These are phyloP conservation scores for Glaciozyma antarctica DNA, from an alignment of 768 basidiomycete genomes.

Conservation along the genomic window DNA sequence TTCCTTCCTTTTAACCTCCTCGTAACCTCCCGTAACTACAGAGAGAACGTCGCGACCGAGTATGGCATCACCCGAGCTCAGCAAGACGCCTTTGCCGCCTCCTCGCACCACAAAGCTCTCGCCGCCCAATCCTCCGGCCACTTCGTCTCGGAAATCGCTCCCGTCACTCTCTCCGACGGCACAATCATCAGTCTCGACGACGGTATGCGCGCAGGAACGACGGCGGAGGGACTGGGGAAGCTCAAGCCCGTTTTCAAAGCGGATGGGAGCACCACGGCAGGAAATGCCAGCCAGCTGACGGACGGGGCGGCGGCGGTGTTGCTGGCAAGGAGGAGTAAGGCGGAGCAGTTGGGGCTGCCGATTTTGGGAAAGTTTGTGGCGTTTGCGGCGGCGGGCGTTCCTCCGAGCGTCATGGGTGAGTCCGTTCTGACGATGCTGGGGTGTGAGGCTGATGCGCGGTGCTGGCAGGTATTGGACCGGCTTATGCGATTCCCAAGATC, in stretches of 20 bases:
- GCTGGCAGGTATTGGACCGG: slow-evolving; percentile 40
- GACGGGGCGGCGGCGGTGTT: neutral
- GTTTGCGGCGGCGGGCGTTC: neutral
- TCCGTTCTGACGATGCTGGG: too few relatives aligned
- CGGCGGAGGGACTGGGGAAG: slow-evolving; percentile 63
- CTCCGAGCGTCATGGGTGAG: neutral
- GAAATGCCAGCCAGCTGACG: neutral
- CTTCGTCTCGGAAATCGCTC: slow-evolving; percentile 77
- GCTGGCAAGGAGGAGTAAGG: neutral
- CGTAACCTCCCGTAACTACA: too few relatives aligned
- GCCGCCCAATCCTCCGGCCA: slow-evolving; percentile 68
- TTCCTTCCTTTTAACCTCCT: too few relatives aligned
- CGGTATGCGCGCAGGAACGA: slow-evolving; percentile 77
- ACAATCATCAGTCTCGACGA: slow-evolving; percentile 65
- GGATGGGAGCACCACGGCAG: slow-evolving; percentile 42
- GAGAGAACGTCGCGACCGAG: slow-evolving; percentile 63
- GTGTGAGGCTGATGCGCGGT: too few relatives aligned
- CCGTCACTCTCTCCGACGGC: slow-evolving; percentile 49
- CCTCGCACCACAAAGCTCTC: slow-evolving; percentile 74
- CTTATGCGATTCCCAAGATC: neutral
- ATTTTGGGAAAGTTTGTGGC: neutral
- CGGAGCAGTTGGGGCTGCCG: neutral
- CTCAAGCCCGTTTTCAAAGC: slow-evolving; percentile 78
- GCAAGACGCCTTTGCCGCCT: slow-evolving; percentile 65
- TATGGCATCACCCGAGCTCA: slow-evolving; percentile 59